Base-by-base conservation (phyloP, 139 green algal genomes). In the Chlorella sp. region DNA sequence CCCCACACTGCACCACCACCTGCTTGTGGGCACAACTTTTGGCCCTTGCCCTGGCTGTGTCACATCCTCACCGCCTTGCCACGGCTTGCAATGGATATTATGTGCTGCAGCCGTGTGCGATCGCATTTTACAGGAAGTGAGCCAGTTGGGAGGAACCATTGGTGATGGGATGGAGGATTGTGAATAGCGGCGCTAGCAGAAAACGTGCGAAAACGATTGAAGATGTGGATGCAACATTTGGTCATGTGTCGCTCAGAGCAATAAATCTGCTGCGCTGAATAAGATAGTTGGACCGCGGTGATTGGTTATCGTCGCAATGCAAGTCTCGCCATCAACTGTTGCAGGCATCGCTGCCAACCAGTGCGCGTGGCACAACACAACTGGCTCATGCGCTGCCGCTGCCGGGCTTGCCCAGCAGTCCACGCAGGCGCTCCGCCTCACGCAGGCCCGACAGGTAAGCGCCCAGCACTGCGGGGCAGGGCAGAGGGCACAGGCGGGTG, bases 381-480 rank as follows among this genome's bases (percentile, higher is more conserved):
- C 17, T 13, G 68, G n/a, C 46, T 26, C 26, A 38, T 46, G 43
- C 48, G 32, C 17, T 80, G 70, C 17, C 54, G 70, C 51, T 24
- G 51, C 17, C 26, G 40, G 70, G 20, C 24, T 70, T 60, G 51
- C 58, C 56, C 46, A 34, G 68, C 82, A 87, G 56, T 22, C 28
- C 54, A 56, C 80, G 69, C 74, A 92, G 36, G 38, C 89, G 85
- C 26, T 72, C 58, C 30, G 89, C 93, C 87, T 95, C 93, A 5
- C 92, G 76, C 85, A 91, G 76, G 17, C 93, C 93, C 3, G 77
- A 92, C 34, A 96, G 77, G 79, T 94, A 88, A 20, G 93, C 93
- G 11, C 93, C 93, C 26, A 91, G 89, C 54, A 96, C 93, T 16
- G 77, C 60, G 60, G 3, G 17, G n/a, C 7, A 14, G n/a, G n/a